Percentiles rank a stretch among this genome's conserved stretches.
Conservation (phyloP, 352 stramenopile species). For the Thraustotheca clavata region DNA sequence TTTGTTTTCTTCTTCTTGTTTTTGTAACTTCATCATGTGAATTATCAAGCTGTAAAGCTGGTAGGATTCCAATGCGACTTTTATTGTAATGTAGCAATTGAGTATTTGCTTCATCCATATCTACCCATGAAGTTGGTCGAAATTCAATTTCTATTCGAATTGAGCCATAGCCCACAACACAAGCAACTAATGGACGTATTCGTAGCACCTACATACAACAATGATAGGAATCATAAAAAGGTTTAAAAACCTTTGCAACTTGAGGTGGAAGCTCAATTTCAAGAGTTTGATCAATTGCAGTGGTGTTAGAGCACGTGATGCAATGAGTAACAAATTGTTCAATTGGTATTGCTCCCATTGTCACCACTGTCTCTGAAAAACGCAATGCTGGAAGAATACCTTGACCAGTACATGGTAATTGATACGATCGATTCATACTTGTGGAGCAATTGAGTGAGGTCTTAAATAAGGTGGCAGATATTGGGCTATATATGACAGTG, state of each 20-base stretch:
- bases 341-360: slow-evolving; percentile 32
- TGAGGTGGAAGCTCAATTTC: slow-evolving; percentile 34
- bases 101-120: too few species aligned
- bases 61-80: background rate
- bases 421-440: slow-evolving; percentile 39
- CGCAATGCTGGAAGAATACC: slow-evolving; percentile 35
- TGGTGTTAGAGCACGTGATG: slow-evolving; percentile 40
- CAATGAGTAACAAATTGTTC: slow-evolving; percentile 35
- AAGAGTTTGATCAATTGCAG: slow-evolving; percentile 29
- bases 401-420: slow-evolving; percentile 29
- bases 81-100: slow-evolving; percentile 19
- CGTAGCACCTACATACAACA: slow-evolving; percentile 31
- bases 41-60: background rate
- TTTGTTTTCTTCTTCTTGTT: background rate
- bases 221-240: slow-evolving; percentile 4
- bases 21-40: slow-evolving; percentile 1
- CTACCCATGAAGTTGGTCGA: slow-evolving; percentile 24
- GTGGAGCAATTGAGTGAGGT: slow-evolving; percentile 34
- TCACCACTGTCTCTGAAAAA: slow-evolving; percentile 44
- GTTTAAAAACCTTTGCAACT: slow-evolving; percentile 21
- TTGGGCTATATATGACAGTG: slow-evolving; percentile 41
- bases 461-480: slow-evolving; percentile 30
- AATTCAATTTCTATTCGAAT: slow-evolving; percentile 81
- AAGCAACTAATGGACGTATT: slow-evolving; percentile 58
- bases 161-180: slow-evolving; percentile 31